These are phyloP conservation scores for Sutorius australiensis DNA, from an alignment of 768 basidiomycete species.

Conservation along the genomic window DNA sequence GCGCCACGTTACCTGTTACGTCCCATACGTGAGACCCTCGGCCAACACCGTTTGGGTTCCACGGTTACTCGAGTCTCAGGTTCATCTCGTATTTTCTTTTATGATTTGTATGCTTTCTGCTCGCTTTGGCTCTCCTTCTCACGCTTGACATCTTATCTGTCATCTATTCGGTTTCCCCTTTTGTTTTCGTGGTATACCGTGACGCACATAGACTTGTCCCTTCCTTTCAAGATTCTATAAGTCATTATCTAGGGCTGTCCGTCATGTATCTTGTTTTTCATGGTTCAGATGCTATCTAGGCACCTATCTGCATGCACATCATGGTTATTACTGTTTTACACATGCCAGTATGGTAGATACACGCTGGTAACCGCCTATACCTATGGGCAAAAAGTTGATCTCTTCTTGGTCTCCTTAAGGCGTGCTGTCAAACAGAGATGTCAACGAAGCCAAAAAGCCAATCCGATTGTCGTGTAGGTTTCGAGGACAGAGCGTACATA, in stretches of 20 bases:
- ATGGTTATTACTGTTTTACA: background rate
- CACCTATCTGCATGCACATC: slow-evolving; percentile 1
- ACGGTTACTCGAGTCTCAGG: slow-evolving; percentile 1
- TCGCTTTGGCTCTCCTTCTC: slow-evolving; percentile 11
- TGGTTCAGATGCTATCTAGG: slow-evolving; percentile 7
- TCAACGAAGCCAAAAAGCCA: background rate
- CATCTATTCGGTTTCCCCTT: slow-evolving; percentile 26
- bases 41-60: background rate
- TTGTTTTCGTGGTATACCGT: slow-evolving; percentile 24
- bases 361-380: background rate
- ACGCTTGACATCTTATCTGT: slow-evolving; percentile 27
- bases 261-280: slow-evolving; percentile 16
- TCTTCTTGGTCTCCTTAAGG: background rate
- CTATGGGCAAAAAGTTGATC: slow-evolving; percentile 1
- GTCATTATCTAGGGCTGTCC: slow-evolving; percentile 10
- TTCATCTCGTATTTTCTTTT: slow-evolving; percentile 8
- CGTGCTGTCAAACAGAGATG: background rate
- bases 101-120: slow-evolving; percentile 26
- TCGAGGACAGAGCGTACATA: background rate
- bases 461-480: background rate
- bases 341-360: background rate
- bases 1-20: slow-evolving; percentile 4
- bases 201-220: slow-evolving; percentile 21
- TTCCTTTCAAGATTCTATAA: slow-evolving; percentile 1
- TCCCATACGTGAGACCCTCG: slow-evolving; percentile 10